Percentiles rank a stretch among this genome's conserved stretches.
phyloP scores from a whole-genome alignment of 495 filamentous ascomycete species.

The Articulospora tetracladia region DNA sequence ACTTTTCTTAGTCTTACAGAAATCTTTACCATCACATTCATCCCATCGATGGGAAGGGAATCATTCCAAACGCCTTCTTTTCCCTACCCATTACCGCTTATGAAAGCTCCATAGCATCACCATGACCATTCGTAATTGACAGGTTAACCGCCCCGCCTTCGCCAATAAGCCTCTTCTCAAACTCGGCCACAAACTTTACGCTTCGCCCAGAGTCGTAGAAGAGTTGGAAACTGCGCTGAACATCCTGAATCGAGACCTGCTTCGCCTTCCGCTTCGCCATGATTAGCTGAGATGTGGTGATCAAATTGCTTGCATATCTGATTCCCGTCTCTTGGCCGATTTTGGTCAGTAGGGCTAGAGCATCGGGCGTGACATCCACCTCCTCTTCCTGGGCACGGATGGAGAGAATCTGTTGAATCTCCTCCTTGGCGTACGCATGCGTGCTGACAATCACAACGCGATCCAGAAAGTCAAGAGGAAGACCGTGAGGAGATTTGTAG shows the following conservation, averaged over 20 bases:
- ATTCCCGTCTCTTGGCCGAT: constrained; percentile 91
- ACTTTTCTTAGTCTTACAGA: constrained; percentile 12
- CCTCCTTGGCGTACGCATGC: constrained; percentile 76
- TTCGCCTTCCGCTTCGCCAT: constrained; percentile 70
- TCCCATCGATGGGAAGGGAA: not conserved
- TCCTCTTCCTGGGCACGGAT: constrained; percentile 96
- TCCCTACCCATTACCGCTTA: constrained; percentile 24
- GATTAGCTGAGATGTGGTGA: constrained; percentile 86
- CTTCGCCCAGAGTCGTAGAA: constrained; percentile 89
- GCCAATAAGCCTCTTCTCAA: constrained; percentile 89
- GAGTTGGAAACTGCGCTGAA: constrained; percentile 85
- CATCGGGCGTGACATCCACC: constrained; percentile 83
- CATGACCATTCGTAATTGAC: constrained; percentile 54
- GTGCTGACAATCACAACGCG: constrained; percentile 96
- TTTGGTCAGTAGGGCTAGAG: constrained; percentile 87
- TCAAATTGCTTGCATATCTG: constrained; percentile 91
- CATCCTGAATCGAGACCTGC: constrained; percentile 81
- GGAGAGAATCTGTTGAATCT: constrained; percentile 84
- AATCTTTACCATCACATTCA: not conserved
- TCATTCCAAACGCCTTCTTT: constrained; percentile 10
- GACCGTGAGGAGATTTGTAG: constrained; percentile 84
- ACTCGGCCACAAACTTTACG: constrained; percentile 84
- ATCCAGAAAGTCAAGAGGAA: constrained; percentile 95
- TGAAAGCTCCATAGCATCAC: constrained; percentile 82
- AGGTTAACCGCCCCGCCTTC: constrained; percentile 78